Evolutionary conservation across 1,139 yeast species (phyloP).

Genomic region (Nakaseomyces nivariensis): DNA sequence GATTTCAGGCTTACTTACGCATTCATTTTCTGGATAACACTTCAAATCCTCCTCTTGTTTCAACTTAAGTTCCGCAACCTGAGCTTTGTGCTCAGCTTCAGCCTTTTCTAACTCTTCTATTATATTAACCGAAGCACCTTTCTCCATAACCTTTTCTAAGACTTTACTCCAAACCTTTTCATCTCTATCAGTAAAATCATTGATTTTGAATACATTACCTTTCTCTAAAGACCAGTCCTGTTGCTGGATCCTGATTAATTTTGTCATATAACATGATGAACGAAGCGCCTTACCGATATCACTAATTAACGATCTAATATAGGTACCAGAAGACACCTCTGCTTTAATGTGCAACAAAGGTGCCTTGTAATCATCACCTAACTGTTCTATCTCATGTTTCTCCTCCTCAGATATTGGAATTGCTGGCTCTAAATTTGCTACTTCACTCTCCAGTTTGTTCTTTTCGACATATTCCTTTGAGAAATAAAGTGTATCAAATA

Average conservation of each 20-base stretch:
- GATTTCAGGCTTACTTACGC: neutral
- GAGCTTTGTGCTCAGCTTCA: constrained; percentile 1
- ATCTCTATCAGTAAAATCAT: constrained; percentile 50
- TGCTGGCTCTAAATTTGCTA: constrained; percentile 31
- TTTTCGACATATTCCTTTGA: constrained; percentile 44
- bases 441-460: constrained; percentile 30
- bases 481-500: constrained; percentile 51
- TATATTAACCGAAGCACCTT: constrained; percentile 34
- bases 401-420: constrained; percentile 27
- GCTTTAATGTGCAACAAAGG: constrained; percentile 68
- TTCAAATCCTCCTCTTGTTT: neutral
- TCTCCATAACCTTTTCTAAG: constrained; percentile 39
- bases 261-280: constrained; percentile 84
- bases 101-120: constrained; percentile 22
- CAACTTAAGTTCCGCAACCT: neutral
- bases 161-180: constrained; percentile 58
- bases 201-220: constrained; percentile 53
- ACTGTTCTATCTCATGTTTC: constrained; percentile 20
- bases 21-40: neutral
- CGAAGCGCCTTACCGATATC: constrained; percentile 79
- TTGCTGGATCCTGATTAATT: constrained; percentile 62
- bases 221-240: constrained; percentile 72
- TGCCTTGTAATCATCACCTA: constrained; percentile 33
- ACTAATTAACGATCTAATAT: constrained; percentile 80
- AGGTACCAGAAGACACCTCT: constrained; percentile 89